Conservation (phyloP, 164 flowering plant genomes). For the Aristolochia californica region DNA sequence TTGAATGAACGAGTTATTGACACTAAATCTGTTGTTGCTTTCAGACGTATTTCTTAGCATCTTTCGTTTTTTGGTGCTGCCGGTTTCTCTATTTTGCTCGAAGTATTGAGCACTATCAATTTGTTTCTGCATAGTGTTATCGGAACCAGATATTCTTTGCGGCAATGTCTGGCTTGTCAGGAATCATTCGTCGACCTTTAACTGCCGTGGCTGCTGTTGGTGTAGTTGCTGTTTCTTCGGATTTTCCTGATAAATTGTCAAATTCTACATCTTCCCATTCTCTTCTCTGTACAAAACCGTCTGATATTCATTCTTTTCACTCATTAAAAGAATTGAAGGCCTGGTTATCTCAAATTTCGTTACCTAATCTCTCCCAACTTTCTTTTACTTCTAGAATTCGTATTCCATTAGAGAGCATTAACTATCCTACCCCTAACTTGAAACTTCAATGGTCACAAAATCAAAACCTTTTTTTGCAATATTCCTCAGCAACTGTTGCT, state of each 20-base stretch:
- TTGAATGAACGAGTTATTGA: neutral
- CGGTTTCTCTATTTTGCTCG: neutral
- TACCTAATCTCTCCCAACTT: conserved; percentile 37
- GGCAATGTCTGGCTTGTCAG: conserved; percentile 60
- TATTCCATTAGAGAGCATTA: conserved; percentile 40
- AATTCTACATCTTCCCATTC: conserved; percentile 20
- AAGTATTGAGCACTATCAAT: neutral
- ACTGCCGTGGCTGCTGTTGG: conserved; percentile 64
- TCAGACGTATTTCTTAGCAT: neutral
- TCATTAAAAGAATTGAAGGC: conserved; percentile 25
- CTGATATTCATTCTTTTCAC: conserved; percentile 10
- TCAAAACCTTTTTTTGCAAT: conserved; percentile 7
- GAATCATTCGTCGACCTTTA: conserved; percentile 63
- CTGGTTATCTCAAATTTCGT: conserved; percentile 41
- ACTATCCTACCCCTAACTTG: conserved; percentile 18
- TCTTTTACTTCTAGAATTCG: conserved; percentile 38
- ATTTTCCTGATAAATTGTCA: conserved; percentile 35
- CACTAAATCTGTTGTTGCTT: neutral
- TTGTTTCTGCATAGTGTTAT: neutral
- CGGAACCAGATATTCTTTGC: neutral
- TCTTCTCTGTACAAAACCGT: conserved; percentile 16
- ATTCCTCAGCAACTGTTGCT: conserved; percentile 15
- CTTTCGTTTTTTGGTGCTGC: neutral
- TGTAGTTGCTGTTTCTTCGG: conserved; percentile 49
- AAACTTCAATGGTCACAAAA: conserved; percentile 4